These are phyloP conservation scores for Pseudozyma tsukubaensis DNA, from an alignment of 1,284 basidiomycete genomes.

Conservation along the genomic window DNA sequence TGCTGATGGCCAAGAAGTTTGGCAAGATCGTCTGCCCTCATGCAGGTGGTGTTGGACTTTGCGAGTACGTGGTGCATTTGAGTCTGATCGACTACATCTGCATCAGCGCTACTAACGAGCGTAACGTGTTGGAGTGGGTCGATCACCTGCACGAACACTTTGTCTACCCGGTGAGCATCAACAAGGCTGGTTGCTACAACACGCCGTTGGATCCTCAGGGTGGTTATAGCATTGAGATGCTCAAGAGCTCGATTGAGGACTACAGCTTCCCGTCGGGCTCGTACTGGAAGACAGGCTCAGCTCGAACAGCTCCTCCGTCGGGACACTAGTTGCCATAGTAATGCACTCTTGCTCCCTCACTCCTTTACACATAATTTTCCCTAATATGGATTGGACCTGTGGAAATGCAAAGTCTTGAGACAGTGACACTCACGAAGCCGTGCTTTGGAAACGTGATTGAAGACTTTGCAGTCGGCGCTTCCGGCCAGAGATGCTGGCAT, in stretches of 20 bases:
- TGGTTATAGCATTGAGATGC: slow-evolving; percentile 71
- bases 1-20: slow-evolving; percentile 91
- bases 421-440: too few species aligned
- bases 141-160: slow-evolving; percentile 94
- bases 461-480: too few species aligned
- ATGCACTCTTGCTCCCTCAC: background rate
- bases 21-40: slow-evolving; percentile 79
- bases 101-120: slow-evolving; percentile 88
- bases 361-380: background rate
- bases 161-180: slow-evolving; percentile 87
- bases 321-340: slow-evolving; percentile 28
- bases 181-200: slow-evolving; percentile 84
- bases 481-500: too few species aligned
- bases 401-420: too few species aligned
- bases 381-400: background rate
- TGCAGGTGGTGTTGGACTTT: slow-evolving; percentile 92
- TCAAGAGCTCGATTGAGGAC: slow-evolving; percentile 69
- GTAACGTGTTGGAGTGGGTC: slow-evolving; percentile 83
- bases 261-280: slow-evolving; percentile 69
- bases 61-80: slow-evolving; percentile 87
- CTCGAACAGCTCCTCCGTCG: slow-evolving; percentile 45
- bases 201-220: slow-evolving; percentile 74
- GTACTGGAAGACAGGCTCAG: slow-evolving; percentile 69
- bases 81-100: slow-evolving; percentile 83
- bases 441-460: too few species aligned